Base-by-base conservation (phyloP, 768 basidiomycete species). In the Tulasnella sp. region DNA sequence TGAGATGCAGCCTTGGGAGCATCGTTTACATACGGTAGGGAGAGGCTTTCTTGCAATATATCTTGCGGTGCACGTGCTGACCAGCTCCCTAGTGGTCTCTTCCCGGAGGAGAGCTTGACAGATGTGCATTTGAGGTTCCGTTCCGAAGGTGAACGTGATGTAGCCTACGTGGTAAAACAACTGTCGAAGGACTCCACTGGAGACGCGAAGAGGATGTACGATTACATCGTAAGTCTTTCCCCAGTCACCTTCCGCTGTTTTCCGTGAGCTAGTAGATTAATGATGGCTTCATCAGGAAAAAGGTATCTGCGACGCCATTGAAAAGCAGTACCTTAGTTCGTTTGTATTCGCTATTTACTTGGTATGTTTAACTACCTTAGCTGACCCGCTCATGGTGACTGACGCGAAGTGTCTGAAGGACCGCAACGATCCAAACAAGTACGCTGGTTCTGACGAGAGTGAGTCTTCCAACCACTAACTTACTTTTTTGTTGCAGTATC, bases 291-390 rank as follows among this genome's bases (percentile, higher is more conserved):
- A 18, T 2, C 75, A 95, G 94, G 94, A 96, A 84, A 86, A 89
- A 78, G 95, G 95, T 0, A 93, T 95, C 61, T 94, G 93, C 80
- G 92, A 96, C 79, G 95, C 95, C 0, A 85, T 96, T 44, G 89
- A 93, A 82, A 94, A 91, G 82, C 91, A 90, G 80, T 96, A 94
- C 84, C 88, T 96, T 70, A 90, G 89, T 71, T 93, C 91, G 81
- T 94, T 94, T 83, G 91, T 95, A 74, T 93, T 95, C 80, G 94
- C 91, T 7, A 89, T 95, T 74, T 95, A 94, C 82, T 84, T 95
- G 78, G 95, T 95, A 89, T 79, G 32, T 48, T 0, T 5, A 37
- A 84, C 44, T 35, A 76, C 11, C 13, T 16, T n/a, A 29, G 70
- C 20, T 23, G 15, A 5, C 11, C 57, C 29, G 46, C 15, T 46